Evolutionary conservation across 78 protist genomes (phyloP), one percentile per base, ranked within the genome.

Genomic region (Acrasis kona): DNA sequence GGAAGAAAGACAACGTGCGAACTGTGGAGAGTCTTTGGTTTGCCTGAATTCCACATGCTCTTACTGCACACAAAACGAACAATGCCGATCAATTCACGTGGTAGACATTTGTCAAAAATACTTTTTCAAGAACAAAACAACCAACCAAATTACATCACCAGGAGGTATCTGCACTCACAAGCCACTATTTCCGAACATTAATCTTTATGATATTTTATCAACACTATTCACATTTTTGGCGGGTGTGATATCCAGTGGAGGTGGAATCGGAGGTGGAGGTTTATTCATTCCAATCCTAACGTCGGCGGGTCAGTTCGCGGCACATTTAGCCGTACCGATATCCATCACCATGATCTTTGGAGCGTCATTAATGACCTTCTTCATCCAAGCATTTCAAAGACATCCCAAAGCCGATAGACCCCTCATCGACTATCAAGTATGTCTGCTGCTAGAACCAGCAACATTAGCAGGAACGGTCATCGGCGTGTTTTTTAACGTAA

Each of bases 221-320:
- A 50, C 61, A n/a, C 61, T 50, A 19, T 19, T 50, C 19, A 65
- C 76, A 19, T 3, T 82, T 9, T 5, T 65, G 10, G 67, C 78
- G 27, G 37, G 57, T 35, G 38, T 58, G 35, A 70, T 76, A 12
- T 39, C 86, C 0, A 77, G 78, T 1, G 79, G 73, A 0, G 81
- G 80, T 19, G 90, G 90, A 1, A 27, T 80, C 12, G 90, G 90
- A 1, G 90, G 90, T 3, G 90, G 90, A 7, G 85, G 90, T 29
- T 35, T 86, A 34, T 73, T 78, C 8, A 83, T 86, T 19, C 90
- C 90, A 9, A 39, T 86, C 42, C 39, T 77, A n/a, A 28, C 39
- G 39, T 30, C 50, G 32, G 27, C 19, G n/a, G 27, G 75, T 1
- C 76, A 36, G 19, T 84, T 80, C 37, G 57, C 9, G 10, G 50